Base-by-base conservation (phyloP, 805 yeast species). In the Saccharomycodes ludwigii region DNA sequence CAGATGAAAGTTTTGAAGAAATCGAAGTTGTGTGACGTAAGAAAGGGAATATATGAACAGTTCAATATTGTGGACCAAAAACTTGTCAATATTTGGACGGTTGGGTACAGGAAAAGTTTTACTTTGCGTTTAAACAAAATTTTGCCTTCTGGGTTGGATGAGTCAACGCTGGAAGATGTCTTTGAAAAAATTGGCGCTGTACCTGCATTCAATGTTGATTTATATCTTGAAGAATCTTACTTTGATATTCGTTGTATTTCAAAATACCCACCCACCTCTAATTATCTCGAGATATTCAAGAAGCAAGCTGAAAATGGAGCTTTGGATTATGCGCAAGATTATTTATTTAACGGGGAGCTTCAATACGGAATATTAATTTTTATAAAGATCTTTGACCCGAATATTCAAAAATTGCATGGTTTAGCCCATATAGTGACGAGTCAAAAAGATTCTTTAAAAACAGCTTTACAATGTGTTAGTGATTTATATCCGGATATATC, bases 31-130 rank as follows among this genome's bases (percentile, higher is more conserved):
- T 47, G 54, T 4, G 68, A 67, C 8, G 51, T 83, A 6, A 66
- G 63, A 39, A 63, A 66, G 16, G 48, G 53, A n/a, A 59, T 79
- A 7, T 68, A 71, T 1, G 58, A 62, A 23, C 50, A 52, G 13
- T 48, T 73, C 15, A 66, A 64, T 11, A 44, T 58, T 13, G 54
- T 57, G 10, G 48, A 54, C 16, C 42, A 52, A 1, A 40, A 53
- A 10, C 41, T 50, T 21, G 65, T 77, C 27, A 61, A 77, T 34
- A 66, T 80, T 38, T 73, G 91, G 75, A 56, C 67, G 15, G 63
- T 82, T 58, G 69, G 67, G 10, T 71, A 68, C 43, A 65, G 95
- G 30, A 71, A 75, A 40, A 82, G 83, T 50, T 69, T 66, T 38
- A 80, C 95, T 0, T 55, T 69, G 30, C 66, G 95, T 41, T 70